phyloP scores from a whole-genome alignment of 2,329 filamentous ascomycete genomes.

The Ceratocystis albifundus region DNA sequence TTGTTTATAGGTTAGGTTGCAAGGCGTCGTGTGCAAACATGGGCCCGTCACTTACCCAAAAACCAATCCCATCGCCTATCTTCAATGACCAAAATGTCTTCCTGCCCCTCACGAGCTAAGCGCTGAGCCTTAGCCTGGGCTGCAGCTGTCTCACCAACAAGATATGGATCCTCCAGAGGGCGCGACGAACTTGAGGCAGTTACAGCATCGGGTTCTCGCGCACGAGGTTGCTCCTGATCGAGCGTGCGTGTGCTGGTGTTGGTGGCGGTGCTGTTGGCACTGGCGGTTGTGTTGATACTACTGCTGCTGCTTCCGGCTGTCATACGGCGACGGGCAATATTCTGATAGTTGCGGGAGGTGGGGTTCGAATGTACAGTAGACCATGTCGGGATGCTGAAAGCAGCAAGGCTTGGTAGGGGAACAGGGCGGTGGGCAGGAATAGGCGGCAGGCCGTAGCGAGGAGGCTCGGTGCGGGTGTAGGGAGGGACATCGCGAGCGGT shows the following conservation, averaged over 20 bases:
- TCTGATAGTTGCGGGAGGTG: constrained; percentile 49
- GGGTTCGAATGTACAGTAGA: constrained; percentile 44
- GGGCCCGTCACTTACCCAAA: constrained; percentile 36
- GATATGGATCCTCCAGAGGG: constrained; percentile 54
- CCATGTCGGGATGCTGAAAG: constrained; percentile 50
- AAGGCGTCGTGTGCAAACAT: too few relatives aligned
- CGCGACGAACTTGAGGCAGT: constrained; percentile 27
- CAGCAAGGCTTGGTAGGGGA: constrained; percentile 36
- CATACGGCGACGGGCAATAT: constrained; percentile 51
- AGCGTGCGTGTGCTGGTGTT: constrained; percentile 28
- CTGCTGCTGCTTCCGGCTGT: constrained; percentile 34
- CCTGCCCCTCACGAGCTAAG: constrained; percentile 43
- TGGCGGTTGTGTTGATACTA: constrained; percentile 27
- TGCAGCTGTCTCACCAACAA: constrained; percentile 56
- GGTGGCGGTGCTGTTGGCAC: constrained; percentile 28
- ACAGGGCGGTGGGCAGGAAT: constrained; percentile 34
- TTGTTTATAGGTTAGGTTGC: background rate
- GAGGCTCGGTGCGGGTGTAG: constrained; percentile 19
- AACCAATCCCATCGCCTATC: constrained; percentile 52
- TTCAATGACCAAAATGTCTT: constrained; percentile 45
- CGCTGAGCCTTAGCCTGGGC: constrained; percentile 45
- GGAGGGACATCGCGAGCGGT: constrained; percentile 31
- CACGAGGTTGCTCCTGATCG: constrained; percentile 30
- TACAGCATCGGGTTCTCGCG: constrained; percentile 1
- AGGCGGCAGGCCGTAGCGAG: constrained; percentile 38